Conservation (phyloP, 805 yeast species). For the Nakazawaea anatomiae region DNA sequence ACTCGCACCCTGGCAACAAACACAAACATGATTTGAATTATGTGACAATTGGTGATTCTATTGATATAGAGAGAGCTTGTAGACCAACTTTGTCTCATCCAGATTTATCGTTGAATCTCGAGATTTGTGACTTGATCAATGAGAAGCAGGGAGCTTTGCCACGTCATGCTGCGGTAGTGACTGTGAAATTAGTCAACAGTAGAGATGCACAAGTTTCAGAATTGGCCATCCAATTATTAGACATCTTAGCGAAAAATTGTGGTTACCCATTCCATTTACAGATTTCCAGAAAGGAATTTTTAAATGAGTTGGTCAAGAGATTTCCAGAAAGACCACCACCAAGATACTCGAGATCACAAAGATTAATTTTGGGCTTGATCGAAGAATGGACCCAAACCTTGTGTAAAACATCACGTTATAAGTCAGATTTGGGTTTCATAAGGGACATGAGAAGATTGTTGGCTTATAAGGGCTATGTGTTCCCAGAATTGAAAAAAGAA, state of each 20-base stretch:
- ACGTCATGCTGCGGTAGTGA: constrained; percentile 84
- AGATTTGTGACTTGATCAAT: constrained; percentile 89
- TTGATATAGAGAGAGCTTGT: constrained; percentile 67
- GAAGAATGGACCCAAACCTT: constrained; percentile 98
- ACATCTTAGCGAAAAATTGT: constrained; percentile 92
- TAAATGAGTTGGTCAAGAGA: constrained; percentile 85
- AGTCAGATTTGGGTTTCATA: constrained; percentile 86
- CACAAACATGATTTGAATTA: background rate
- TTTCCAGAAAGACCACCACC: constrained; percentile 95
- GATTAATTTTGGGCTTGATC: constrained; percentile 79
- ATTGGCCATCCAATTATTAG: constrained; percentile 61
- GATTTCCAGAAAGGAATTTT: constrained; percentile 88
- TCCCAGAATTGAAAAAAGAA: constrained; percentile 86
- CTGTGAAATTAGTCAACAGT: constrained; percentile 76
- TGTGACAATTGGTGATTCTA: background rate
- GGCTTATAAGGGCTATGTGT: constrained; percentile 83
- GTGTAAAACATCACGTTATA: constrained; percentile 82
- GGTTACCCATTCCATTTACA: constrained; percentile 97
- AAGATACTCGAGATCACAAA: constrained; percentile 76
- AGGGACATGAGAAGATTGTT: constrained; percentile 94
- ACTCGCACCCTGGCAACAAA: too few relatives aligned
- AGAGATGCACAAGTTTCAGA: constrained; percentile 86
- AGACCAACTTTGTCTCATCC: constrained; percentile 81
- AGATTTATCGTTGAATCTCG: constrained; percentile 79
- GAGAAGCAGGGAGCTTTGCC: constrained; percentile 89